Percentiles rank a stretch among this genome's conserved stretches.
Evolutionary conservation across 306 rosid genomes (phyloP).

Genomic region (Vigna unguiculata): DNA sequence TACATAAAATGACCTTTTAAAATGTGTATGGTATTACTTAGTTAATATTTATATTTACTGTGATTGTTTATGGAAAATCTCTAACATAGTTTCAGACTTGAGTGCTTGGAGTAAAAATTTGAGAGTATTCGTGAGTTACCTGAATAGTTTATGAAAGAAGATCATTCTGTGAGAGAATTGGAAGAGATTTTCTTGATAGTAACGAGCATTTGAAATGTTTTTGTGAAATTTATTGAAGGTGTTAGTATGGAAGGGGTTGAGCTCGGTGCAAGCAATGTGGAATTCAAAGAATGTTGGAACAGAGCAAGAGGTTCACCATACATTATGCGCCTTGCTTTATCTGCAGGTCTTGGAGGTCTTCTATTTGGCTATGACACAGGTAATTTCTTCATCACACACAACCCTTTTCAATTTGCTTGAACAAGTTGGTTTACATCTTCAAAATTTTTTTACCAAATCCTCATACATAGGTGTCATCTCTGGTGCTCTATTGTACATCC

Average conservation of each 20-base stretch:
- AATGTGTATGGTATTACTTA: too few species aligned
- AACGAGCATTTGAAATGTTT: too few species aligned
- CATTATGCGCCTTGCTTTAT: conserved; percentile 38
- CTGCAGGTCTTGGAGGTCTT: conserved; percentile 46
- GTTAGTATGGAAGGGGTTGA: conserved; percentile 63
- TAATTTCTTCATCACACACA: background rate
- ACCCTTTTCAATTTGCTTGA: background rate
- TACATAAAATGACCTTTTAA: too few species aligned
- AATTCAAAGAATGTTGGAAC: conserved; percentile 66
- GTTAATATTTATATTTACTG: too few species aligned
- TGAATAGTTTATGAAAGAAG: too few species aligned
- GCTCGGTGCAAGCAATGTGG: conserved; percentile 48
- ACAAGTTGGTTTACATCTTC: background rate
- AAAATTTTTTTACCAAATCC: background rate
- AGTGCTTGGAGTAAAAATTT: too few species aligned
- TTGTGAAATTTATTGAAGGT: too few species aligned
- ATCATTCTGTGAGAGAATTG: too few species aligned
- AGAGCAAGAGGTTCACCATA: conserved; percentile 64
- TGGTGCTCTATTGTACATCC: conserved; percentile 87
- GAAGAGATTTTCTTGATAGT: too few species aligned
- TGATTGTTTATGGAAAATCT: too few species aligned
- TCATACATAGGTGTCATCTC: conserved; percentile 73
- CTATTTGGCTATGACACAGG: conserved; percentile 45
- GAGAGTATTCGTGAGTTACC: too few species aligned
- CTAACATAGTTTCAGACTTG: too few species aligned